Conservation (phyloP, 1,284 basidiomycete species). For the Trichosporon inkin region DNA sequence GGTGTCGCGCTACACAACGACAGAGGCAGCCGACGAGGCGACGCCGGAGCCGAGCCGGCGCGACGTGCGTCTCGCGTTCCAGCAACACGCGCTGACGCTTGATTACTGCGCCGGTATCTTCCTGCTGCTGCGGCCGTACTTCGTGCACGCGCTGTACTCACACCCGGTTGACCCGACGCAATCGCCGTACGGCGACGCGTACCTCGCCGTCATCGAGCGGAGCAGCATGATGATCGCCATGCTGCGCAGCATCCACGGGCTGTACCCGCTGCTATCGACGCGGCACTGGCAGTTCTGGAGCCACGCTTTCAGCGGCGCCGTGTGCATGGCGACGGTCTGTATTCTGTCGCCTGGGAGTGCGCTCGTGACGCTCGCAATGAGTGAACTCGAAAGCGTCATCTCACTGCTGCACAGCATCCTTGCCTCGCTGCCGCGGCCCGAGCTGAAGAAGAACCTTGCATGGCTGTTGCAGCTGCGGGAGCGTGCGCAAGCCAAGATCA, state of each 20-base stretch:
- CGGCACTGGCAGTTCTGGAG: conserved; percentile 33
- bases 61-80: conserved; percentile 27
- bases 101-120: conserved; percentile 31
- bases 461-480: conserved; percentile 27
- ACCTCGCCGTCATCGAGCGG: conserved; percentile 34
- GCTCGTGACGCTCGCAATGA: conserved; percentile 27
- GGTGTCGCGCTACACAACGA: conserved; percentile 27
- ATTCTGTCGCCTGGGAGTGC: conserved; percentile 26
- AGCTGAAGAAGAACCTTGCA: conserved; percentile 28
- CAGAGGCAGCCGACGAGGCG: conserved; percentile 18
- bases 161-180: conserved; percentile 30
- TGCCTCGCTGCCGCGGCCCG: conserved; percentile 13
- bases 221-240: conserved; percentile 34
- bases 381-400: conserved; percentile 26
- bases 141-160: conserved; percentile 34
- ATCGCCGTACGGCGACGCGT: conserved; percentile 30
- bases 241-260: conserved; percentile 28
- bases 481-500: conserved; percentile 3
- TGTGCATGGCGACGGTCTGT: conserved; percentile 33
- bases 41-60: conserved; percentile 24
- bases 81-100: conserved; percentile 33
- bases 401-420: conserved; percentile 23
- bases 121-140: conserved; percentile 36
- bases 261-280: conserved; percentile 26
- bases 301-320: conserved; percentile 34